Conservation (phyloP, 768 basidiomycete species). For the Epithele typhae region DNA sequence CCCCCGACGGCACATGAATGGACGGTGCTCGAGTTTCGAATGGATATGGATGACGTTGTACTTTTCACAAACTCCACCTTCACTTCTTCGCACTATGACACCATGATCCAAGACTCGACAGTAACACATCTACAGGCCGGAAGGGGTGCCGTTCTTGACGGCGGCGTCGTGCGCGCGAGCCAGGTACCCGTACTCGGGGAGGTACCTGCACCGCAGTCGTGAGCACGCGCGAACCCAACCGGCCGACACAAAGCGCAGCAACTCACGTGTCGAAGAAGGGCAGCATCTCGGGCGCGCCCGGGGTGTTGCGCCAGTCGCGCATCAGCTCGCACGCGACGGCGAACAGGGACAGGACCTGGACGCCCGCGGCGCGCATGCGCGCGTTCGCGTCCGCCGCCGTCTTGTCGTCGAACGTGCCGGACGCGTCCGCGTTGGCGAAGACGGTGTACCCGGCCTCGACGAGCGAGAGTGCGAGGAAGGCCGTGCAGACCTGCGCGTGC, state of each 20-base stretch:
- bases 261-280: conserved; percentile 44
- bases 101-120: no score
- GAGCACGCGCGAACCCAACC: no score
- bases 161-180: conserved; percentile 31
- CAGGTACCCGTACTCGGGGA: conserved; percentile 29
- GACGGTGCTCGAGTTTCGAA: no score
- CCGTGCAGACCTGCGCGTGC: no score
- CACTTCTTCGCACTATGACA: no score
- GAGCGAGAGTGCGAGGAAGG: conserved; percentile 47
- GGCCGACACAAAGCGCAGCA: no score
- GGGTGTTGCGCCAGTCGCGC: conserved; percentile 47
- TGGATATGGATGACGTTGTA: no score
- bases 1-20: no score
- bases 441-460: conserved; percentile 42
- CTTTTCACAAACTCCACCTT: no score
- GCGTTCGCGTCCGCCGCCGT: conserved; percentile 43
- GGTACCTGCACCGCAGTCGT: conserved; percentile 21
- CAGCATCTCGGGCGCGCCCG: conserved; percentile 38
- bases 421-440: conserved; percentile 44
- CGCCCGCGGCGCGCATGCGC: conserved; percentile 44
- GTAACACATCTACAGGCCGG: no score
- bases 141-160: conserved; percentile 23
- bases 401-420: conserved; percentile 36
- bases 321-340: conserved; percentile 44
- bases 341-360: conserved; percentile 42